Conservation (phyloP, 2,329 filamentous ascomycete genomes). For the Geosmithia morbida region DNA sequence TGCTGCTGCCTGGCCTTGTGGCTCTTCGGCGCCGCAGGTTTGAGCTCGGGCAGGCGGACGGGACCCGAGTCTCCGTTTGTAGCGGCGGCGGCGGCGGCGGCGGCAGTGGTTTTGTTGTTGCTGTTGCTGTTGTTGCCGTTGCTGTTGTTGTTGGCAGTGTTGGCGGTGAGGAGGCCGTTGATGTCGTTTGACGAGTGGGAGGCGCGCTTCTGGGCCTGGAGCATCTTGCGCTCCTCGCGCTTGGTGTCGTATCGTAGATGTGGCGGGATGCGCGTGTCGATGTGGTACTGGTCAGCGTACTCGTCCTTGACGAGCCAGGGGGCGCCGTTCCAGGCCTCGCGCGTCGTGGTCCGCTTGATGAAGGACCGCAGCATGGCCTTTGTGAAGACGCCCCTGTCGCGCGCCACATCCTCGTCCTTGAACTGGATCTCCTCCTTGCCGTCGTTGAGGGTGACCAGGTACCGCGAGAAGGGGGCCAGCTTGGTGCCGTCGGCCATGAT, state of each 20-base stretch:
- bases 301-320: constrained; percentile 89
- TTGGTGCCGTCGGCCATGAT: constrained; percentile 53
- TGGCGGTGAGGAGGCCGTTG: constrained; percentile 20
- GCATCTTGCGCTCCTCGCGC: constrained; percentile 60
- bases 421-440: constrained; percentile 62
- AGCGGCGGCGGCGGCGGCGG: too few species aligned
- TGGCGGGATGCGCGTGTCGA: constrained; percentile 73
- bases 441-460: constrained; percentile 63
- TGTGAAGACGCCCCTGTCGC: constrained; percentile 84
- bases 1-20: constrained; percentile 31
- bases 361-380: constrained; percentile 90
- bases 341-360: constrained; percentile 83
- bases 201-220: constrained; percentile 50
- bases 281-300: constrained; percentile 70
- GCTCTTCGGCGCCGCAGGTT: constrained; percentile 52
- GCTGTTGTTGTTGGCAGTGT: too few species aligned
- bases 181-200: constrained; percentile 23
- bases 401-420: constrained; percentile 66
- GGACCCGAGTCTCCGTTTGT: constrained; percentile 25
- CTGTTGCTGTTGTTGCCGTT: too few species aligned
- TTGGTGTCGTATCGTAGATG: constrained; percentile 74
- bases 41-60: constrained; percentile 54
- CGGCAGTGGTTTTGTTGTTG: too few species aligned
- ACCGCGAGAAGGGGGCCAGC: constrained; percentile 59
- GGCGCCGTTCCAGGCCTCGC: constrained; percentile 90